These are phyloP conservation scores for Logfia minima DNA, from an alignment of 129 eudicot species.

Conservation along the genomic window DNA sequence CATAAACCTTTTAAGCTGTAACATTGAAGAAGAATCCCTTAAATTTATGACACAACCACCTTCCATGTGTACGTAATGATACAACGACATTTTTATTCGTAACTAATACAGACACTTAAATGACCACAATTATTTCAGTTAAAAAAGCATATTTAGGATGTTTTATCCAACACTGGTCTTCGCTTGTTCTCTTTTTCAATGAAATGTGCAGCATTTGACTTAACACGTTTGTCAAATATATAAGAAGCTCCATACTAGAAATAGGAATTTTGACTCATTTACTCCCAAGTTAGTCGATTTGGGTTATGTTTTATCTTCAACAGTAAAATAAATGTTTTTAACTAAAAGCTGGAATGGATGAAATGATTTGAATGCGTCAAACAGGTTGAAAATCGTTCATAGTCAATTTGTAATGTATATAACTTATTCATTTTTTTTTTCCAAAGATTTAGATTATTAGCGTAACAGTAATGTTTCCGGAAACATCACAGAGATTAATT, in stretches of 20 bases:
- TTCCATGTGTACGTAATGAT: not conserved
- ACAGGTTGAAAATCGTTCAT: not conserved
- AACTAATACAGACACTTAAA: not conserved
- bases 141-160: conserved; percentile 1
- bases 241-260: too few relatives aligned
- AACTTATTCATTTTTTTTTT: too few relatives aligned
- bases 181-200: not conserved
- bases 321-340: too few relatives aligned
- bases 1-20: not conserved
- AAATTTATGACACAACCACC: not conserved
- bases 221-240: not conserved
- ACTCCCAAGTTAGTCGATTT: too few relatives aligned
- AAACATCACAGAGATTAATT: not conserved
- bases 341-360: too few relatives aligned
- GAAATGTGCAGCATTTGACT: not conserved
- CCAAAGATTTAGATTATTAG: not conserved
- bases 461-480: not conserved
- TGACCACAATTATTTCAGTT: not conserved
- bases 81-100: not conserved
- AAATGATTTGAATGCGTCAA: not conserved
- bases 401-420: not conserved
- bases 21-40: not conserved
- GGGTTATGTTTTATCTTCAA: too few relatives aligned
- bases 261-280: too few relatives aligned
- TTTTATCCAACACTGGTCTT: not conserved